These are phyloP conservation scores for Raphanus hybrid DNA, from an alignment of 441 rosid genomes.

Conservation along the genomic window DNA sequence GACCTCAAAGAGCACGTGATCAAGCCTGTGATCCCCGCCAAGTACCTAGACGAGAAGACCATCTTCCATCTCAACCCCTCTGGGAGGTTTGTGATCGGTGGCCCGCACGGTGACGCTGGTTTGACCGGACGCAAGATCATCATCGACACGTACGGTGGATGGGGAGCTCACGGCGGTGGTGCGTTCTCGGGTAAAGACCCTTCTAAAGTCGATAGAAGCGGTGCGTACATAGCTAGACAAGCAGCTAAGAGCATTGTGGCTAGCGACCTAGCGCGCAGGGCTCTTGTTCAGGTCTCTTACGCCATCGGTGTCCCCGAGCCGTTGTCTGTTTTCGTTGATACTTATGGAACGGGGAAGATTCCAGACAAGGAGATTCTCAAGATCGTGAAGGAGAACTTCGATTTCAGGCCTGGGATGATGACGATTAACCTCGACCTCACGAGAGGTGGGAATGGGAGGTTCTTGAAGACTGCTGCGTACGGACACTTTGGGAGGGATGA, in stretches of 20 bases:
- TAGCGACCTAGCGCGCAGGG: slow-evolving; percentile 63
- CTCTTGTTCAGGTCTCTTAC: slow-evolving; percentile 69
- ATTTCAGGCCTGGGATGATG: slow-evolving; percentile 76
- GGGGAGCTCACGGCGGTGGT: slow-evolving; percentile 80
- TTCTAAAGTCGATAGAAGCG: slow-evolving; percentile 65
- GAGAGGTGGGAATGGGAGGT: slow-evolving; percentile 71
- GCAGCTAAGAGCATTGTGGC: slow-evolving; percentile 80
- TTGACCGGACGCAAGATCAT: slow-evolving; percentile 73
- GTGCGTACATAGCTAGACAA: slow-evolving; percentile 69
- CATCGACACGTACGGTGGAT: slow-evolving; percentile 68
- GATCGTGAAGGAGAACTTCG: slow-evolving; percentile 71
- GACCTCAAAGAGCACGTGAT: slow-evolving; percentile 67
- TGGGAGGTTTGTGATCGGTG: slow-evolving; percentile 71
- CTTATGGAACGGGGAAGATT: slow-evolving; percentile 61
- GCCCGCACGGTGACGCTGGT: slow-evolving; percentile 79
- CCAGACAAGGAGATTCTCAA: slow-evolving; percentile 69
- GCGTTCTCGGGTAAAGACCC: slow-evolving; percentile 73
- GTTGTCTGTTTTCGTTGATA: slow-evolving; percentile 60
- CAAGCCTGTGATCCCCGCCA: slow-evolving; percentile 62
- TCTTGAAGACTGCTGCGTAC: slow-evolving; percentile 71
- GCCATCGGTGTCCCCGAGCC: slow-evolving; percentile 76
- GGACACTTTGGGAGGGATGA: slow-evolving; percentile 73
- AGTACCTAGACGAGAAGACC: slow-evolving; percentile 71
- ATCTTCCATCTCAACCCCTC: slow-evolving; percentile 75
- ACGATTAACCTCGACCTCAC: slow-evolving; percentile 58